phyloP scores from a whole-genome alignment of 129 eudicot species.

The Flaveria ramosissima region DNA sequence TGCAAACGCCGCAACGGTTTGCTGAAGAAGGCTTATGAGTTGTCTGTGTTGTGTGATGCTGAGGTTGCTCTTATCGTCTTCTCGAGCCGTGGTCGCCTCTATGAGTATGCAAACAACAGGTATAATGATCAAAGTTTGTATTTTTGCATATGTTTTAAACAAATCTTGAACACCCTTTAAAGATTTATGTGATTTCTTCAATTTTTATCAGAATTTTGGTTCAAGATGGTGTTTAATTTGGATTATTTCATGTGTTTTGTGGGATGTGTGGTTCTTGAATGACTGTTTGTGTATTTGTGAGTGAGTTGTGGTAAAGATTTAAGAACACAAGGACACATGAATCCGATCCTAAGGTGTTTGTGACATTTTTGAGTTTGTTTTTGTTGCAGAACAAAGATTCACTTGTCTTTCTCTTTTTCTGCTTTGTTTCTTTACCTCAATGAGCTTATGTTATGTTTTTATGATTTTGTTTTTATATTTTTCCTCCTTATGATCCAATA shows the following conservation, averaged over 20 bases:
- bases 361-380: constrained; percentile 42
- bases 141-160: constrained; percentile 18
- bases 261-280: constrained; percentile 14
- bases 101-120: constrained; percentile 69
- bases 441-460: constrained; percentile 36
- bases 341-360: constrained; percentile 33
- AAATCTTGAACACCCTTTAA: constrained; percentile 28
- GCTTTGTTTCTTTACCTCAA: constrained; percentile 41
- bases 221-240: neutral
- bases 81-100: constrained; percentile 78
- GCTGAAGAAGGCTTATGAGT: constrained; percentile 80
- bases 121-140: constrained; percentile 3
- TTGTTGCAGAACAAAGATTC: constrained; percentile 45
- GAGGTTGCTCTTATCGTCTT: constrained; percentile 79
- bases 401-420: constrained; percentile 45
- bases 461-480: constrained; percentile 14
- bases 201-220: neutral
- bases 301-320: constrained; percentile 28
- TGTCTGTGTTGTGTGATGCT: constrained; percentile 84
- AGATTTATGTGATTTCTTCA: neutral
- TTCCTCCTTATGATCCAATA: constrained; percentile 50
- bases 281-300: constrained; percentile 13
- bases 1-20: constrained; percentile 82
- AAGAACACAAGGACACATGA: constrained; percentile 33
- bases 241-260: constrained; percentile 2